A percentile compares a stretch with the other conserved stretches of the same genome.
Evolutionary conservation across 1,139 yeast genomes (phyloP).

Genomic region (Blastobotrys malaysiensis): DNA sequence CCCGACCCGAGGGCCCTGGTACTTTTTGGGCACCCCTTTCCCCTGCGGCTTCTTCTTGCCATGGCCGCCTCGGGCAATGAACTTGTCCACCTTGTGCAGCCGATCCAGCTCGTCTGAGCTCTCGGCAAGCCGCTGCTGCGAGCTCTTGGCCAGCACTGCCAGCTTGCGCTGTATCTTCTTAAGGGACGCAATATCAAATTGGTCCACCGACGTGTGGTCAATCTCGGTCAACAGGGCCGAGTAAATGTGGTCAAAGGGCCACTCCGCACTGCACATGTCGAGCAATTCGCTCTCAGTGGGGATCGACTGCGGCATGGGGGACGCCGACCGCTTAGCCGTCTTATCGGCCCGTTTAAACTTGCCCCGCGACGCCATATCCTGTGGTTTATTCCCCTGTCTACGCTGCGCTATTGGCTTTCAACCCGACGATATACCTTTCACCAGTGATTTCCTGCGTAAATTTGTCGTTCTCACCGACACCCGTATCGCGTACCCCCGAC

Average conservation of each 20-base stretch:
- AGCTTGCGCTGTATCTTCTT: conserved; percentile 6
- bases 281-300: background rate
- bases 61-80: background rate
- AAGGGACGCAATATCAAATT: conserved; percentile 1
- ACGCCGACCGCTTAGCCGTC: background rate
- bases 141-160: conserved; percentile 6
- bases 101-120: background rate
- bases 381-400: no score
- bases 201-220: background rate
- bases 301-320: background rate
- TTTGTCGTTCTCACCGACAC: no score
- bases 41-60: background rate
- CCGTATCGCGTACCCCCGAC: no score
- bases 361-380: background rate
- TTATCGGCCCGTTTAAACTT: background rate
- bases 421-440: no score
- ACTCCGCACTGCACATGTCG: background rate
- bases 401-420: no score
- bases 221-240: background rate
- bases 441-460: no score
- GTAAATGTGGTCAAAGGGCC: background rate
- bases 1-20: background rate
- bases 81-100: background rate
- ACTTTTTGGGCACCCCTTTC: background rate
- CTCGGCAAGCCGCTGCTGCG: background rate